Evolutionary conservation across 805 yeast species (phyloP).

Genomic region (Limtongozyma cylindracea): DNA sequence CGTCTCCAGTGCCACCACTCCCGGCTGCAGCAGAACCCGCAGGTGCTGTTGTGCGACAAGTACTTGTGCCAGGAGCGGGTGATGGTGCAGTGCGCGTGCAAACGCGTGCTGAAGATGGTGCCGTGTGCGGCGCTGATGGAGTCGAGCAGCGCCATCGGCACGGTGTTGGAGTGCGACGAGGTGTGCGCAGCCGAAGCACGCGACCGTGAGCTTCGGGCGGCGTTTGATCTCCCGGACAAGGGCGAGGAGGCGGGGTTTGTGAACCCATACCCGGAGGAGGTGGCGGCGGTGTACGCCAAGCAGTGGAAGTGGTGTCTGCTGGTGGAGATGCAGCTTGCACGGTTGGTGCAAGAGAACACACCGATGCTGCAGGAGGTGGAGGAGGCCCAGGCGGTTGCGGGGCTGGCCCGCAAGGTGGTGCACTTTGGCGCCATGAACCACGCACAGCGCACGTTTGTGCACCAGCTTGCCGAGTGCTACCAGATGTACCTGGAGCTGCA

Average conservation of each 20-base stretch:
- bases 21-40: too few species aligned
- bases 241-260: slow-evolving; percentile 3
- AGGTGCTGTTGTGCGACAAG: slow-evolving; percentile 22
- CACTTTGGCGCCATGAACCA: slow-evolving; percentile 55
- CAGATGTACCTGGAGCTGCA: slow-evolving; percentile 45
- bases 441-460: slow-evolving; percentile 48
- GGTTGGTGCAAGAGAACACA: slow-evolving; percentile 16
- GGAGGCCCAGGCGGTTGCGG: slow-evolving; percentile 3
- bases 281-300: slow-evolving; percentile 18
- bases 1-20: slow-evolving; percentile 33
- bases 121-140: slow-evolving; percentile 29
- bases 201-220: slow-evolving; percentile 33
- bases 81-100: slow-evolving; percentile 35
- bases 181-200: slow-evolving; percentile 38
- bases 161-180: slow-evolving; percentile 35
- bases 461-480: slow-evolving; percentile 34
- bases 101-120: slow-evolving; percentile 18
- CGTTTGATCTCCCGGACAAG: slow-evolving; percentile 15
- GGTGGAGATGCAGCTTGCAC: slow-evolving; percentile 26
- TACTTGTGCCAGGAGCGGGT: slow-evolving; percentile 25
- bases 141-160: slow-evolving; percentile 9
- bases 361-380: slow-evolving; percentile 3
- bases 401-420: slow-evolving; percentile 8
- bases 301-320: slow-evolving; percentile 48
- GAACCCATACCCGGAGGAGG: slow-evolving; percentile 17